phyloP scores from a whole-genome alignment of 495 filamentous ascomycete species.

The Aspergillus sclerotioniger region DNA sequence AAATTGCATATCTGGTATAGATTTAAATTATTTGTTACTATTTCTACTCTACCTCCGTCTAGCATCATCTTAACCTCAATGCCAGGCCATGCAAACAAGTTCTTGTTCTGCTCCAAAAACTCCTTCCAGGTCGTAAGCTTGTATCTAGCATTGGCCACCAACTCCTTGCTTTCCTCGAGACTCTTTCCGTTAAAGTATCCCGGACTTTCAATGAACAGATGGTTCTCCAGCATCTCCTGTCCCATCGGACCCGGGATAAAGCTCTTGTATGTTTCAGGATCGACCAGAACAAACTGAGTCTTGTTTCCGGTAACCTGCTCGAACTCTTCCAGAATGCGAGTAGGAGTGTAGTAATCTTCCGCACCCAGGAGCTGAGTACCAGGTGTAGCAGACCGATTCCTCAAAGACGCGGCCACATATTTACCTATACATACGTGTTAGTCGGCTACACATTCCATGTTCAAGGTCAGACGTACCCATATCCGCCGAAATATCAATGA shows the following conservation, averaged over 20 bases:
- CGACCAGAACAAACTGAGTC: conserved; percentile 39
- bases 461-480: conserved; percentile 35
- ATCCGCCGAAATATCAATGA: conserved; percentile 51
- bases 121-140: too few relatives aligned
- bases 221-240: conserved; percentile 56
- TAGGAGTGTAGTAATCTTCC: conserved; percentile 48
- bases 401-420: conserved; percentile 51
- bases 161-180: background rate
- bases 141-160: too few relatives aligned
- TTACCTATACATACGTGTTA: background rate
- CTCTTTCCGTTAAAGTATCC: conserved; percentile 48
- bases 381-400: conserved; percentile 33
- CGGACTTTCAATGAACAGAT: conserved; percentile 44
- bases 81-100: too few relatives aligned
- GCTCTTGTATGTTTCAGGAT: conserved; percentile 44
- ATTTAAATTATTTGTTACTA: too few relatives aligned
- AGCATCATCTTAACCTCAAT: too few relatives aligned
- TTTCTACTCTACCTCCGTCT: too few relatives aligned
- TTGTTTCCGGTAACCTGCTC: conserved; percentile 47
- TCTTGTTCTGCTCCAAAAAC: too few relatives aligned
- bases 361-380: conserved; percentile 37
- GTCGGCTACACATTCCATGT: too few relatives aligned
- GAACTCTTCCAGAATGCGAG: conserved; percentile 49
- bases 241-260: conserved; percentile 38
- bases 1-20: too few relatives aligned